phyloP scores from a whole-genome alignment of 1,284 basidiomycete genomes.

The Vanrija sp. region DNA sequence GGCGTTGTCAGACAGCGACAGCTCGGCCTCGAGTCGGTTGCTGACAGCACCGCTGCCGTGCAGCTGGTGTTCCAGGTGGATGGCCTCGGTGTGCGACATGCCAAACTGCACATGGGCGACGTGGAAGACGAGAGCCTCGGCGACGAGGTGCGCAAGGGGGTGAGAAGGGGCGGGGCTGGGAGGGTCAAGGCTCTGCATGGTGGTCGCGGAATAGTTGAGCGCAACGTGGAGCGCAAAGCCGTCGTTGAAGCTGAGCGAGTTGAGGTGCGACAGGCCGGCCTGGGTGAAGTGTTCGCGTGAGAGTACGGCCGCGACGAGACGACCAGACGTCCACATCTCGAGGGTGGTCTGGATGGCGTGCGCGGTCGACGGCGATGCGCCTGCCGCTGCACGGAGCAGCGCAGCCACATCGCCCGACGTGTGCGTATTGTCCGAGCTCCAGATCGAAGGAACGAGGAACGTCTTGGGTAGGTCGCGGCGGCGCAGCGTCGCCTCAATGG shows the following conservation, averaged over 20 bases:
- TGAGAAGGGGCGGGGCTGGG: background rate
- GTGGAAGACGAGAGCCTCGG: background rate
- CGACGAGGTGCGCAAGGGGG: slow-evolving; percentile 1
- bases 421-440: slow-evolving; percentile 1
- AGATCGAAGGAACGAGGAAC: background rate
- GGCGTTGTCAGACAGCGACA: background rate
- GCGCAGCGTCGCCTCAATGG: background rate
- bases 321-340: slow-evolving; percentile 4
- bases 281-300: slow-evolving; percentile 2
- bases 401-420: background rate
- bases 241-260: slow-evolving; percentile 2
- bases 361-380: background rate
- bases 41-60: background rate
- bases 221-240: slow-evolving; percentile 1
- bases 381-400: background rate
- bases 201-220: background rate
- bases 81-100: slow-evolving; percentile 3
- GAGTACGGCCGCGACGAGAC: slow-evolving; percentile 2
- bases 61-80: slow-evolving; percentile 1
- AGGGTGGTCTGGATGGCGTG: background rate
- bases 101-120: slow-evolving; percentile 11
- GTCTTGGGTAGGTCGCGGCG: background rate
- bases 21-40: slow-evolving; percentile 1
- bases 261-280: background rate
- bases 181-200: background rate